phyloP scores from a whole-genome alignment of 2,329 filamentous ascomycete species.

The Knufia petricola region DNA sequence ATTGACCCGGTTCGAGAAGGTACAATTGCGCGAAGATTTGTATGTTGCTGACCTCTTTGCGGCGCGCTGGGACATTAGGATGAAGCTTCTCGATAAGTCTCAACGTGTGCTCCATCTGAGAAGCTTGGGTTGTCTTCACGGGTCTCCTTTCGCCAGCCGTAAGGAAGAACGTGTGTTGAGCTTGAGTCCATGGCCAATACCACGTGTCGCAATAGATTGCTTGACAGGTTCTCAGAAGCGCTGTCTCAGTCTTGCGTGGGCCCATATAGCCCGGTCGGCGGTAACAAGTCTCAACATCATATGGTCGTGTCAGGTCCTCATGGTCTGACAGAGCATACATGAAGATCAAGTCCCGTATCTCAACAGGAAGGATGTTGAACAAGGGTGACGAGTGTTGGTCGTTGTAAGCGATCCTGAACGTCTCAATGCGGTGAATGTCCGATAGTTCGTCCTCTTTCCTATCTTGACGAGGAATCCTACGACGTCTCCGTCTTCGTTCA shows the following conservation, averaged over 20 bases:
- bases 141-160: constrained; percentile 27
- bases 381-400: neutral
- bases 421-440: constrained; percentile 3
- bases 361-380: constrained; percentile 36
- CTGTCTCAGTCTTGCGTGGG: constrained; percentile 28
- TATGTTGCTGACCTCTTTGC: constrained; percentile 25
- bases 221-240: constrained; percentile 37
- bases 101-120: constrained; percentile 6
- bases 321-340: constrained; percentile 25
- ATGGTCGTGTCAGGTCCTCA: constrained; percentile 3
- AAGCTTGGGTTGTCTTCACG: constrained; percentile 9
- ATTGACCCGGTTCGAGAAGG: constrained; percentile 26
- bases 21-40: constrained; percentile 39
- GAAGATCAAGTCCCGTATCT: constrained; percentile 43
- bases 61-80: constrained; percentile 18
- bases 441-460: too few species aligned
- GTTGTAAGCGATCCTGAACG: neutral
- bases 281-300: constrained; percentile 7
- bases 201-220: constrained; percentile 35
- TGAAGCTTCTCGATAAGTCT: constrained; percentile 12
- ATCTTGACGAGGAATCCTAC: too few species aligned
- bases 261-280: constrained; percentile 34
- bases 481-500: neutral
- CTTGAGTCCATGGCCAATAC: constrained; percentile 34
- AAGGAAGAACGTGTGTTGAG: constrained; percentile 35